Conservation (phyloP, 257 asterid species). For the Scutellaria barbata region DNA sequence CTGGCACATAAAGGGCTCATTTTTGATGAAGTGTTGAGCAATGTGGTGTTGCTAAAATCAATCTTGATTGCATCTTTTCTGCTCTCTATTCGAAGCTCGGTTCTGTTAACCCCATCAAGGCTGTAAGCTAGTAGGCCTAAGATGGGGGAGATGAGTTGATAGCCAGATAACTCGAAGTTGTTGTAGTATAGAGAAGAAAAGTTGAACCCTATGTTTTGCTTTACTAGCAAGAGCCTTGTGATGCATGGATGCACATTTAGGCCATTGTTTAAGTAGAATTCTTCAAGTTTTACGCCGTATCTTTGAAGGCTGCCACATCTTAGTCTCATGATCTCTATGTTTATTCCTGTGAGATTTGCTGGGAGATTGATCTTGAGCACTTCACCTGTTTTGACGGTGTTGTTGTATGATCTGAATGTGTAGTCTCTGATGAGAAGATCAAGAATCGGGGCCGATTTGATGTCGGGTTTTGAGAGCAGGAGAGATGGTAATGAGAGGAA, state of each 20-base stretch:
- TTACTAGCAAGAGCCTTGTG: conserved; percentile 59
- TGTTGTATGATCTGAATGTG: conserved; percentile 62
- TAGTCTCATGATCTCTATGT: conserved; percentile 53
- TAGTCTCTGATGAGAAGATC: conserved; percentile 71
- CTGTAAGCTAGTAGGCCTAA: conserved; percentile 66
- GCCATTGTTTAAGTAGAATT: conserved; percentile 57
- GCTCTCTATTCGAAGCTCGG: conserved; percentile 50
- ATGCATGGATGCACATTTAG: conserved; percentile 52
- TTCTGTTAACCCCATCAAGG: conserved; percentile 40
- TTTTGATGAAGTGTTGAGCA: conserved; percentile 40
- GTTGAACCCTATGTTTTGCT: conserved; percentile 66
- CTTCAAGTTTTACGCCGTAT: conserved; percentile 67
- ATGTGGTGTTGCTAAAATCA: conserved; percentile 51
- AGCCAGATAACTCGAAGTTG: conserved; percentile 67
- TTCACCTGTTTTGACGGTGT: conserved; percentile 59
- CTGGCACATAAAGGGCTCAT: conserved; percentile 69
- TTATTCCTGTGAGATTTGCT: conserved; percentile 68
- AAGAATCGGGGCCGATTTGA: conserved; percentile 67
- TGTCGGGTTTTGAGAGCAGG: conserved; percentile 35
- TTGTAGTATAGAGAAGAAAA: conserved; percentile 73
- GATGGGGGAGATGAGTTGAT: conserved; percentile 70
- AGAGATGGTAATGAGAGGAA: conserved; percentile 42
- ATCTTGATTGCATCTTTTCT: conserved; percentile 52
- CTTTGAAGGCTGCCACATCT: conserved; percentile 86
- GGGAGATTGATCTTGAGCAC: conserved; percentile 55